These are phyloP conservation scores for Aspergillus sp. DNA, from an alignment of 2,329 filamentous ascomycete genomes.

Conservation along the genomic window DNA sequence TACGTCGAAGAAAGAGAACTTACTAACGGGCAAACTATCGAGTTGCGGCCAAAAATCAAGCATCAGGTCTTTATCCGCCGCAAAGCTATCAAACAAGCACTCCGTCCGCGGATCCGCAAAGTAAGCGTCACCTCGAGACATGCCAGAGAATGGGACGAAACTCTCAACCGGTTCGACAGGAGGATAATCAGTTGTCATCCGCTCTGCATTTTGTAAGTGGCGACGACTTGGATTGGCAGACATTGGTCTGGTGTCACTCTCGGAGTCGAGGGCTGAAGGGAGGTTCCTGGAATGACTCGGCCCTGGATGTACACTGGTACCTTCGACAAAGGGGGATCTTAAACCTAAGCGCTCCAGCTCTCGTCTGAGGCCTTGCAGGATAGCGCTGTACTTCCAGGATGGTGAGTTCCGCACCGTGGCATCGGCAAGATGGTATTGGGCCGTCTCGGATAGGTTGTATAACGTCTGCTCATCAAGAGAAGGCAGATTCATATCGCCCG, in stretches of 20 bases:
- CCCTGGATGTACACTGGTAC: neutral
- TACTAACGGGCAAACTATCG: constrained; percentile 28
- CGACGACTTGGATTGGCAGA: neutral
- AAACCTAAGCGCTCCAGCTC: constrained; percentile 14
- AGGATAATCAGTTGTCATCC: neutral
- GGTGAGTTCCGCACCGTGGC: constrained; percentile 21
- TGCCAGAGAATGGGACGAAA: neutral
- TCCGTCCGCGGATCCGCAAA: constrained; percentile 17
- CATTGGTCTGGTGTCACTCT: neutral
- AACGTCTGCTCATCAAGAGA: constrained; percentile 13
- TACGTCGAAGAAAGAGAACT: neutral
- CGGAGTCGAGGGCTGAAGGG: neutral
- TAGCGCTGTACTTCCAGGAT: constrained; percentile 21
- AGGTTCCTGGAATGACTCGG: neutral
- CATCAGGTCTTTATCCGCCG: constrained; percentile 19
- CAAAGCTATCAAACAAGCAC: constrained; percentile 21
- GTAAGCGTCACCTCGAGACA: neutral
- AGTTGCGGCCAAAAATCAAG: constrained; percentile 29
- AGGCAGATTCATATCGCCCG: neutral
- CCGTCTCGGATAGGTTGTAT: constrained; percentile 17
- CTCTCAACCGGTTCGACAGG: neutral
- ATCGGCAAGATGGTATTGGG: constrained; percentile 18
- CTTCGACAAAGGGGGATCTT: neutral
- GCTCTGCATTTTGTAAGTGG: neutral
- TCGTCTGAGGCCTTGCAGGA: constrained; percentile 19